Base-by-base conservation (phyloP, 2,329 filamentous ascomycete species). In the Arthrinium phaeospermum region DNA sequence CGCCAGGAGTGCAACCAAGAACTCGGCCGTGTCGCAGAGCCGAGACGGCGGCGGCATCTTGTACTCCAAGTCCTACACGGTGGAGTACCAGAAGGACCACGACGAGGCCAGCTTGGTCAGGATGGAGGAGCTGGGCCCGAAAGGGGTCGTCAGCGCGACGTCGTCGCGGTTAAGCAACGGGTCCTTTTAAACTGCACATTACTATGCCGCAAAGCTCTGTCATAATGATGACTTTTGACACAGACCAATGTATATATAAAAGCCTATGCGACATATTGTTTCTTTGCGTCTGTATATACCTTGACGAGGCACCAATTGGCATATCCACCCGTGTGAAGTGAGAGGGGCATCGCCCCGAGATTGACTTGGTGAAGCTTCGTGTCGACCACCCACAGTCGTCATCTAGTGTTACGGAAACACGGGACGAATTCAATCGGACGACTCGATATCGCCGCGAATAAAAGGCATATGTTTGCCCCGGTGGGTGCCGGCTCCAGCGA, bases 41-140 rank as follows among this genome's bases (percentile, higher is more conserved):
- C 19, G 24, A 30, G 46, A 44, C 34, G 68, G 68, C 22, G 68
- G 68, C 22, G 68, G 68, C 68, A 70, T 70, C 68, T 5, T 53
- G 19, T 70, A 41, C 47, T 51, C 68, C 46, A 70, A 57, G 34
- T 51, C 68, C 10, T 70, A 70, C 34, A 51, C 47, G 3, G 68
- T 70, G 4, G 68, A 70, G 68, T 70, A 57, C 37, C 46, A 53
- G 12, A 51, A 45, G 14, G 68, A 70, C 2, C 7, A 70, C 34
- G 68, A 70, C 30, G 47, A 70, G 47, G 30, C 68, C 22, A 57
- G n/a, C 30, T 34, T 70, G 30, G 47, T 70, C 34, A 24, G 47
- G 22, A 57, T 70, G 68, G 68, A 70, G 3, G 37, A 41, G 8
- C 34, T 51, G 7, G 47, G 45, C 27, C 3, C 67, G 16, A 37